Base-by-base conservation (phyloP, 805 yeast genomes). In the Naumovozyma castellii region DNA sequence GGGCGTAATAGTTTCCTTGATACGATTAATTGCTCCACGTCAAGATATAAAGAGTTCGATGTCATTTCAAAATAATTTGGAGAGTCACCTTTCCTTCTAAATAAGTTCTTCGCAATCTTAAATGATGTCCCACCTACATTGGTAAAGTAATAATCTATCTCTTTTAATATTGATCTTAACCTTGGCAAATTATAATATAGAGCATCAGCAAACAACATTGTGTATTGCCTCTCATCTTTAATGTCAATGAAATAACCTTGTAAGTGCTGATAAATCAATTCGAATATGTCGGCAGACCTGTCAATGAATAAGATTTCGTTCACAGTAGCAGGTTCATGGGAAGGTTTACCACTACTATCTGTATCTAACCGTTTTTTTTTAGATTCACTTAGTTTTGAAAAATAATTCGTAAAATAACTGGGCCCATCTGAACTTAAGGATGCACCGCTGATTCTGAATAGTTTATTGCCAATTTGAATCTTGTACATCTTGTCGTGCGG, bases 391-490 rank as follows among this genome's bases (percentile, higher is more conserved):
- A 18, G 34, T n/a, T 34, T 53, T 4, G 53, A 49, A 56, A 87
- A 87, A 62, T 67, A 84, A 19, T 71, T 67, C 2, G 96, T 85
- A 65, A 87, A 88, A 56, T 83, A 86, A 3, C 94, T 84, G 0
- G 97, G 97, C 0, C 80, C 80, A 61, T 87, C 96, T 2, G 83
- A 82, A 18, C 86, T 80, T 30, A 87, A 61, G 2, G 95, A 84
- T 0, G 92, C 88, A 1, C 95, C 95, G 52, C 86, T 78, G 8
- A 63, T 41, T 27, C 50, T 46, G 57, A 78, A 86, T 18, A 75
- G 47, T 46, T 67, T 68, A 32, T 68, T 71, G 0, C 94, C 94
- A 10, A 85, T 76, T 54, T 80, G 84, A 18, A 86, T 70, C 14
- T 78, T 68, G 60, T 72, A 86, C 60, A 83, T 75, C 42, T 68